Evolutionary conservation across 1,139 yeast genomes (phyloP).

Genomic region (Lipomyces yarrowii): DNA sequence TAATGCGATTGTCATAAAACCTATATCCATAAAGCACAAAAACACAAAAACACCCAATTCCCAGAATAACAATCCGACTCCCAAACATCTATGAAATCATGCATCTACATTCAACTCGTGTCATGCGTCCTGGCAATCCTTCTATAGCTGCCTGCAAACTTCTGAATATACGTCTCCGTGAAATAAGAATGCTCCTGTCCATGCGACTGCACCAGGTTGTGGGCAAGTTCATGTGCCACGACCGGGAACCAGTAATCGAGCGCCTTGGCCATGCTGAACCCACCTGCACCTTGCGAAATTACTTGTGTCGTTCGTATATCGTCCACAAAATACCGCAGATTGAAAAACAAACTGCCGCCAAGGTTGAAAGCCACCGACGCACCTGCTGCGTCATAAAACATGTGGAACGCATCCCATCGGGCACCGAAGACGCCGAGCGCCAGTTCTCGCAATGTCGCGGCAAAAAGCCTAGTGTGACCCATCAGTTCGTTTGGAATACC

Average conservation of each 20-base stretch:
- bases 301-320: slow-evolving; percentile 23
- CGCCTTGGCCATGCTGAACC: slow-evolving; percentile 33
- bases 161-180: slow-evolving; percentile 38
- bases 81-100: background rate
- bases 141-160: slow-evolving; percentile 27
- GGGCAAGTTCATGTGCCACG: slow-evolving; percentile 49
- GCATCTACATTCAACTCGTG: background rate
- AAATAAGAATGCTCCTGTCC: slow-evolving; percentile 46
- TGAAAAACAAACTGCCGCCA: slow-evolving; percentile 46
- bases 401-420: slow-evolving; percentile 37
- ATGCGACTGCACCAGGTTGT: slow-evolving; percentile 44
- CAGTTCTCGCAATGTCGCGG: slow-evolving; percentile 27
- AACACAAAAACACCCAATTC: background rate
- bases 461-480: slow-evolving; percentile 22
- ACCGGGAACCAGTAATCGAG: slow-evolving; percentile 47
- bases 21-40: background rate
- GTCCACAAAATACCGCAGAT: slow-evolving; percentile 39
- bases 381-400: slow-evolving; percentile 38
- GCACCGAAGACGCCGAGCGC: slow-evolving; percentile 31
- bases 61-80: background rate
- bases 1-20: background rate
- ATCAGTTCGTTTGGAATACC: slow-evolving; percentile 16
- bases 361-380: slow-evolving; percentile 45
- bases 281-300: slow-evolving; percentile 20
- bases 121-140: slow-evolving; percentile 3